Base-by-base conservation (phyloP, 2,329 filamentous ascomycete genomes). In the Ustilaginoidea virens region DNA sequence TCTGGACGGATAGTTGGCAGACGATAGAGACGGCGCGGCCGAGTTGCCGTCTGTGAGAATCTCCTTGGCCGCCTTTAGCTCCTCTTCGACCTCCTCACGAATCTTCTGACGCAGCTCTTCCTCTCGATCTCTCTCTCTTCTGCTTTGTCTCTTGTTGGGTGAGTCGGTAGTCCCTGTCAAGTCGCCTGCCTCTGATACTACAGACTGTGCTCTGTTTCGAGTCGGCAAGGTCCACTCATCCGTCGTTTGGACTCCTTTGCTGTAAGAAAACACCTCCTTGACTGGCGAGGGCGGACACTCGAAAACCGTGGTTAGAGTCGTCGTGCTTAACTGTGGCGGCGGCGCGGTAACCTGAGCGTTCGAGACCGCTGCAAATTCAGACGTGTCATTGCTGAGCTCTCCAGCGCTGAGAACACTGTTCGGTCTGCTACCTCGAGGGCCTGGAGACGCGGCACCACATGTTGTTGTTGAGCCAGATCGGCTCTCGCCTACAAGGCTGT, bases 211-310 rank as follows among this genome's bases (percentile, higher is more conserved):
- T 35, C 53, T 47, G 1, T 65, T 56, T 18, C 64, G 60, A 19
- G 63, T 58, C 17, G 66, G 58, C 32, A 63, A 60, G 12, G 64
- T 61, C 72, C 80, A 80, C 37, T 77, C 73, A 44, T 83, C 79
- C 14, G 78, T 73, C 11, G 90, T 94, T 54, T 98, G 92, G 14
- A 96, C 85, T 32, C 76, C 86, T 59, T 94, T 96, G 64, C 81
- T 96, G 63, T 98, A 98, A 30, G 85, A 92, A 47, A 92, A 85
- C 34, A 92, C 65, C 53, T 98, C 90, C 39, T 78, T 72, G 31
- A 77, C 70, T 19, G 78, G 74, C 13, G 74, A 77, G 1, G 80
- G 78, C 2, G 79, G 73, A 38, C 74, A 80, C 52, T 93, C 86
- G 54, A 79, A 85, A 35, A 90, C 69, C 19, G 81, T 85, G 12